Percentiles rank a stretch among this genome's conserved stretches.
phyloP scores from a whole-genome alignment of 257 asterid species.

The Orobanche coerulescens region DNA sequence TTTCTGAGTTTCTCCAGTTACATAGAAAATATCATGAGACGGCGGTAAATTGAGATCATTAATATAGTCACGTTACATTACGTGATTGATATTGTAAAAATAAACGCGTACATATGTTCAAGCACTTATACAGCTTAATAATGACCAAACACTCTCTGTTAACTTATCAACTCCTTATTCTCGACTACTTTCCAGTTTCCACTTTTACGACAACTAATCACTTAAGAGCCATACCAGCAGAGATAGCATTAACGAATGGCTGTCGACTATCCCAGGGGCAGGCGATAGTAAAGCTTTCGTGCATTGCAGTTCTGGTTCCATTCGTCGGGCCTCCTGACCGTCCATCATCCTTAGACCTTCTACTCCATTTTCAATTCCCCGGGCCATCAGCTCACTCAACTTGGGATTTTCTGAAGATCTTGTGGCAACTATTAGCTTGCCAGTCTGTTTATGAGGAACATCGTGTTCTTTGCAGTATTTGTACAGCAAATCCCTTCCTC shows the following conservation, averaged over 20 bases:
- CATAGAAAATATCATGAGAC: too few species aligned
- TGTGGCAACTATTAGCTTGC: slow-evolving; percentile 89
- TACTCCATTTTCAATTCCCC: slow-evolving; percentile 66
- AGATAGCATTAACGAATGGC: slow-evolving; percentile 72
- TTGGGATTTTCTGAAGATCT: slow-evolving; percentile 61
- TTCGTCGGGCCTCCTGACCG: slow-evolving; percentile 43
- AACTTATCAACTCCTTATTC: background rate
- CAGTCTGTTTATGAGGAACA: slow-evolving; percentile 66
- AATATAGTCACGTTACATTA: too few species aligned
- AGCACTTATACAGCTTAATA: background rate
- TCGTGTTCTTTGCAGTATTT: slow-evolving; percentile 51
- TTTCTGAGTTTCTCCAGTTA: too few species aligned
- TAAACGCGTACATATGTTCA: too few species aligned
- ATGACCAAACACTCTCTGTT: background rate
- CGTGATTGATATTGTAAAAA: too few species aligned
- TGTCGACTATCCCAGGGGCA: slow-evolving; percentile 63
- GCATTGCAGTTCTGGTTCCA: slow-evolving; percentile 71
- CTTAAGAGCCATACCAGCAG: slow-evolving; percentile 40
- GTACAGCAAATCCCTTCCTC: slow-evolving; percentile 67
- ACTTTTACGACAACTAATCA: background rate
- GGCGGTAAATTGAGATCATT: too few species aligned
- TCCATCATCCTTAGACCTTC: slow-evolving; percentile 59
- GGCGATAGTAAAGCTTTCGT: slow-evolving; percentile 65
- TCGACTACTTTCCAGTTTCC: background rate
- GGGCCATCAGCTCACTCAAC: slow-evolving; percentile 41